Conservation (phyloP, 805 yeast species). For the Blastobotrys muscicola region DNA sequence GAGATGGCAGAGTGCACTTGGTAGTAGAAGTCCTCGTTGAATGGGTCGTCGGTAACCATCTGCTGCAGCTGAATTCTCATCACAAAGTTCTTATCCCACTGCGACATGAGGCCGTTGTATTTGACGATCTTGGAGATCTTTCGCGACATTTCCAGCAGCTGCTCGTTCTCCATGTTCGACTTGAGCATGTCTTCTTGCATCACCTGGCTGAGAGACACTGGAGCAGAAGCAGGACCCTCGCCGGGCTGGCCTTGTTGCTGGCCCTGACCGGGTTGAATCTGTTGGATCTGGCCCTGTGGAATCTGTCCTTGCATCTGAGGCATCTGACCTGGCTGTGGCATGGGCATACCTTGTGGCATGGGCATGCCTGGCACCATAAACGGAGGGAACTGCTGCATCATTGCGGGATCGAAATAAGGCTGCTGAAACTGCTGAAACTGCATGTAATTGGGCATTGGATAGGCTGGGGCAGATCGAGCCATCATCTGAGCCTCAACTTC, state of each 20-base stretch:
- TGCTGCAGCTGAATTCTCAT: constrained; percentile 91
- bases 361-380: not conserved
- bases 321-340: constrained; percentile 11
- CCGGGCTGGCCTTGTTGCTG: constrained; percentile 1
- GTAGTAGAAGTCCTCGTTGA: constrained; percentile 91
- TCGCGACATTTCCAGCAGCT: constrained; percentile 13
- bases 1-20: constrained; percentile 81
- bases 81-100: constrained; percentile 92
- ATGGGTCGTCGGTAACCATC: constrained; percentile 94
- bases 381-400: not conserved
- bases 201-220: constrained; percentile 14
- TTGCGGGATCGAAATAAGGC: not conserved
- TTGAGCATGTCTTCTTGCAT: constrained; percentile 16
- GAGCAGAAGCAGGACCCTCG: not conserved
- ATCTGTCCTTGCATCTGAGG: constrained; percentile 16
- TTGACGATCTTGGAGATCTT: constrained; percentile 41
- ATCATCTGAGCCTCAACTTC: constrained; percentile 76
- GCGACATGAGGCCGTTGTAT: constrained; percentile 92
- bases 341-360: constrained; percentile 1
- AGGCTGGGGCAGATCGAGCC: constrained; percentile 31
- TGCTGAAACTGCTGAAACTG: too few relatives aligned
- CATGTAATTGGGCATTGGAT: constrained; percentile 18
- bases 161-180: constrained; percentile 13
- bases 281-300: constrained; percentile 13
- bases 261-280: constrained; percentile 5